Evolutionary conservation across 441 rosid species (phyloP), one percentile per base, ranked within the genome.

Genomic region (Macaranga tanarius): DNA sequence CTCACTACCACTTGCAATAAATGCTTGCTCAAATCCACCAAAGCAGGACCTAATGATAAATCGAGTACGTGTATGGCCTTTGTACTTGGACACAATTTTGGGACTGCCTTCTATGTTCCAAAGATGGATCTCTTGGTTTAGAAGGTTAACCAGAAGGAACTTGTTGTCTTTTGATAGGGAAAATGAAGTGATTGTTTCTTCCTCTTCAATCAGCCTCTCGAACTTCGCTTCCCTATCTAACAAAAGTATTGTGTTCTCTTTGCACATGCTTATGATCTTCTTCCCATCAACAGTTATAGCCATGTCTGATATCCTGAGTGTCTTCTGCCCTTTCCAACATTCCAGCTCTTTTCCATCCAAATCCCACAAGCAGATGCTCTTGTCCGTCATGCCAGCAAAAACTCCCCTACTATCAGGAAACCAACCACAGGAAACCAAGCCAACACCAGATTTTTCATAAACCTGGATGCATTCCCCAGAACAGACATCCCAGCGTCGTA

Each of bases 1-100:
- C 81, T 90, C 95, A 59, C 92, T 88, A 58, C 95, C 95, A 48
- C 91, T 86, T 12, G 95, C 95, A 65, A 90, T 77, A 80, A 90
- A 90, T 45, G 89, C 85, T 79, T 86, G 81, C 45, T 76, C 82
- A 31, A 87, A 80, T 67, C 95, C 95, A 80, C 95, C 95, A 76
- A 90, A 86, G 78, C 95, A 88, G 67, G 95, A 88, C 65, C 91
- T 79, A 59, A 90, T 86, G 5, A 87, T 76, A 79, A 88, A 90
- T 45, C 91, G 83, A 48, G 76, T 42, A 45, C 88, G 89, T 40
- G 81, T 84, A 31, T 88, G 91, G 38, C 95, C 92, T 79, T 77
- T 87, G 74, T 86, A 90, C 72, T 80, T 84, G 75, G 83, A 78
- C 31, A 90, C 79, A 55, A 86, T 82, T 61, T 73, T 79, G 52